Evolutionary conservation across 2,329 filamentous ascomycete species (phyloP).

Genomic region (Neophaeococcomyces aloes): DNA sequence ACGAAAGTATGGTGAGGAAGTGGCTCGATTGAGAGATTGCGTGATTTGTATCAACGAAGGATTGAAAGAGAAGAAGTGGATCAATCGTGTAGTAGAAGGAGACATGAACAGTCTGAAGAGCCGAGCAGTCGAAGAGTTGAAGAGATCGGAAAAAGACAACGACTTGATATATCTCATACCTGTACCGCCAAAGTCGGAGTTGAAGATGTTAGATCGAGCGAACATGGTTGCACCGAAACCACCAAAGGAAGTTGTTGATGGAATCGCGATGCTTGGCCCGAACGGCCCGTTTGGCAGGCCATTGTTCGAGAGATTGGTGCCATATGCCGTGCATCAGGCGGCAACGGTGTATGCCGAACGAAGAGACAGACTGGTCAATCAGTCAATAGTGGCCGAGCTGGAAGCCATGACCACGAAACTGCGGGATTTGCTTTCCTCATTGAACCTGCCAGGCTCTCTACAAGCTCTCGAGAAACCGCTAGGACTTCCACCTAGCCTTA

Average conservation of each 20-base stretch:
- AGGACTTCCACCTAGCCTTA: constrained; percentile 71
- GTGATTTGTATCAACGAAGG: constrained; percentile 75
- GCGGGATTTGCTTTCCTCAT: constrained; percentile 64
- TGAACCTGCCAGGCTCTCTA: constrained; percentile 83
- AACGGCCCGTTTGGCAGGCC: constrained; percentile 70
- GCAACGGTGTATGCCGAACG: constrained; percentile 92
- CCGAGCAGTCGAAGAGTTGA: constrained; percentile 74
- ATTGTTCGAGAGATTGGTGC: constrained; percentile 82
- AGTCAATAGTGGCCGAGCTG: constrained; percentile 72
- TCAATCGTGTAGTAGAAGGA: constrained; percentile 69
- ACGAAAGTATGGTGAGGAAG: constrained; percentile 87
- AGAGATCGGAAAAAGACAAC: constrained; percentile 84
- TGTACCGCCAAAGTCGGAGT: constrained; percentile 78
- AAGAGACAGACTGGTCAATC: constrained; percentile 79
- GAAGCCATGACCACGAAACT: constrained; percentile 71
- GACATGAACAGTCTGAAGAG: constrained; percentile 77
- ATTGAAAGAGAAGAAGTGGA: constrained; percentile 69
- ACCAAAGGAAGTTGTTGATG: constrained; percentile 71
- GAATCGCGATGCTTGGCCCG: constrained; percentile 69
- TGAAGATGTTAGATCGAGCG: constrained; percentile 74
- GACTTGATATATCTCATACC: constrained; percentile 83
- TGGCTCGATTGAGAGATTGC: constrained; percentile 74
- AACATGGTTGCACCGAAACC: constrained; percentile 75
- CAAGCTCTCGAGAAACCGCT: constrained; percentile 93
- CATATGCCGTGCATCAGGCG: constrained; percentile 89